These are phyloP conservation scores for Penicillium ochrochloron DNA, from an alignment of 495 filamentous ascomycete species.

Conservation along the genomic window DNA sequence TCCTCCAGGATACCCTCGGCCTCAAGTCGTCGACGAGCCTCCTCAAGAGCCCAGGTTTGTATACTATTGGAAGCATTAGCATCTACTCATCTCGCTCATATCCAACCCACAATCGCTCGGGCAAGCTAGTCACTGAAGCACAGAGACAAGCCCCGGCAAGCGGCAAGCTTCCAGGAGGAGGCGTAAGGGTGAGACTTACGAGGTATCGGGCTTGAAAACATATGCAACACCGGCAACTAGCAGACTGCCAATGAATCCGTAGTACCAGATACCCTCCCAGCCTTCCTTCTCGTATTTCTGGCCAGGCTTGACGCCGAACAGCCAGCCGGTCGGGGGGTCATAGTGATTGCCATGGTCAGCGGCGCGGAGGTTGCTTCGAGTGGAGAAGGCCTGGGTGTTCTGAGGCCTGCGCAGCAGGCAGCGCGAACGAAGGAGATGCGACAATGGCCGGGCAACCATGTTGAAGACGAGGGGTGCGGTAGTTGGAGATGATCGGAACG, in stretches of 20 bases:
- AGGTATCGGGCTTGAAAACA: slow-evolving; percentile 97
- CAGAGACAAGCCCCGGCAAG: neutral
- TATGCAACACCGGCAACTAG: slow-evolving; percentile 77
- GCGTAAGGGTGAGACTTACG: slow-evolving; percentile 64
- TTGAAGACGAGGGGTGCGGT: slow-evolving; percentile 33
- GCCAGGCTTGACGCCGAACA: slow-evolving; percentile 88
- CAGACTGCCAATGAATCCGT: slow-evolving; percentile 87
- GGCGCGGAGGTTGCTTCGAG: slow-evolving; percentile 45
- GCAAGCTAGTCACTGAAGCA: neutral
- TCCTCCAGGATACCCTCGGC: slow-evolving; percentile 91
- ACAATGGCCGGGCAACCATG: slow-evolving; percentile 49
- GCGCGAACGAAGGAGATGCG: slow-evolving; percentile 49
- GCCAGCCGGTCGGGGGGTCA: slow-evolving; percentile 89
- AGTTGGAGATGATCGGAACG: slow-evolving; percentile 13
- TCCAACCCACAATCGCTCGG: neutral
- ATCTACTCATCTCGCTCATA: slow-evolving; percentile 9
- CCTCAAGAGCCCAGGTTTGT: slow-evolving; percentile 98
- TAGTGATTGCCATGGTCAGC: slow-evolving; percentile 76
- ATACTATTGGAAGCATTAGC: slow-evolving; percentile 65
- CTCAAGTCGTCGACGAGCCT: slow-evolving; percentile 91
- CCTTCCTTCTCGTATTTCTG: slow-evolving; percentile 95
- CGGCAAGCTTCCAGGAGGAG: slow-evolving; percentile 1
- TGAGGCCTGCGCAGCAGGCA: slow-evolving; percentile 45
- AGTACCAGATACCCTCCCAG: slow-evolving; percentile 89
- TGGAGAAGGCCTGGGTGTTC: slow-evolving; percentile 49